Conservation (phyloP, 805 yeast genomes). For the Yamadazyma nakazawae region DNA sequence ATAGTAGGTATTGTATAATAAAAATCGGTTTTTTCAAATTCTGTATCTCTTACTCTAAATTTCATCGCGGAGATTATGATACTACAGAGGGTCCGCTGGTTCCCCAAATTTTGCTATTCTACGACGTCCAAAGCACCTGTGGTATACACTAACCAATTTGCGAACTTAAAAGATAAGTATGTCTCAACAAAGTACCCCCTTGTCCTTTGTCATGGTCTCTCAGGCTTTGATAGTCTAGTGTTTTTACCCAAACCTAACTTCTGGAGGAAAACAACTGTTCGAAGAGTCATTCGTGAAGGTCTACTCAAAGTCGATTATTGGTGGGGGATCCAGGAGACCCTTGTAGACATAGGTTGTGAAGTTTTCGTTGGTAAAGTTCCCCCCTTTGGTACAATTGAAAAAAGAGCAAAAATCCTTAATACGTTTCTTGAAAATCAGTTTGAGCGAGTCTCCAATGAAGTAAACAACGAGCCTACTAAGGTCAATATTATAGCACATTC, state of each 20-base stretch:
- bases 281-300: conserved; percentile 15
- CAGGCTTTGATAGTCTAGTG: conserved; percentile 64
- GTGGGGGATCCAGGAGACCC: conserved; percentile 69
- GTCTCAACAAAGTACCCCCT: conserved; percentile 66
- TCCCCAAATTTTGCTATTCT: background rate
- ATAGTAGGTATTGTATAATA: no score
- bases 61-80: no score
- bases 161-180: conserved; percentile 2
- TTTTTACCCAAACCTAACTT: conserved; percentile 18
- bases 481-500: conserved; percentile 84
- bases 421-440: conserved; percentile 40
- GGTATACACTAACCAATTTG: conserved; percentile 5
- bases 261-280: conserved; percentile 7
- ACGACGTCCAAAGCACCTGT: background rate
- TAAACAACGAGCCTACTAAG: conserved; percentile 30
- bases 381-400: conserved; percentile 71
- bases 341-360: conserved; percentile 59
- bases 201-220: conserved; percentile 81
- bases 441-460: background rate
- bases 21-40: no score
- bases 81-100: background rate
- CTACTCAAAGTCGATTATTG: conserved; percentile 64
- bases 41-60: no score
- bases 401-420: conserved; percentile 60
- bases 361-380: conserved; percentile 78